These are phyloP conservation scores for Zymoseptoria tritici DNA, from an alignment of 2,329 filamentous ascomycete genomes.

Conservation along the genomic window DNA sequence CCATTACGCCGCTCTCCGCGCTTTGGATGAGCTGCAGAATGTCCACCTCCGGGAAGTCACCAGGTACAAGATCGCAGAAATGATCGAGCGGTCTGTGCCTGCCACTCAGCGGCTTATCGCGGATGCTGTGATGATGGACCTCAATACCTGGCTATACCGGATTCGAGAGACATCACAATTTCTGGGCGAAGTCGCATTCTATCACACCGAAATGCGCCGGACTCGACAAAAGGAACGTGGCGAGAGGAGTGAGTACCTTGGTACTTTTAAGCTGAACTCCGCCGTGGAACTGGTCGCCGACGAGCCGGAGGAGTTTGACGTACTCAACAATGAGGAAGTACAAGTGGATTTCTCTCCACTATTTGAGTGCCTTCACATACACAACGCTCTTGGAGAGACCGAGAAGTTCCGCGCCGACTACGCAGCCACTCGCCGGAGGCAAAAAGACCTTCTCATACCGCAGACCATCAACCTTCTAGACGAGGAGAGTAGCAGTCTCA, in stretches of 20 bases:
- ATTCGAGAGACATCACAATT: constrained; percentile 96
- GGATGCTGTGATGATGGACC: constrained; percentile 90
- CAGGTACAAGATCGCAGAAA: constrained; percentile 87
- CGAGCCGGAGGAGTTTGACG: constrained; percentile 90
- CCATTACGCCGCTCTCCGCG: constrained; percentile 89
- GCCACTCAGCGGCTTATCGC: constrained; percentile 88
- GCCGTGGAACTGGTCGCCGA: constrained; percentile 93
- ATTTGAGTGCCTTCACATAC: constrained; percentile 92
- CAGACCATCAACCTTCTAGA: constrained; percentile 66
- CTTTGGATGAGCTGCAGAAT: constrained; percentile 90
- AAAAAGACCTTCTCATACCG: constrained; percentile 85
- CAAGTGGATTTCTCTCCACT: constrained; percentile 91
- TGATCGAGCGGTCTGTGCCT: constrained; percentile 93
- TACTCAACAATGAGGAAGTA: constrained; percentile 89
- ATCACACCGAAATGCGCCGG: constrained; percentile 83
- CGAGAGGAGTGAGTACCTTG: constrained; percentile 66
- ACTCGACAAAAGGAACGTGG: constrained; percentile 75
- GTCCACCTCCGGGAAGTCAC: constrained; percentile 92
- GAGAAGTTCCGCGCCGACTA: constrained; percentile 90
- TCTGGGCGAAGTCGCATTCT: constrained; percentile 90
- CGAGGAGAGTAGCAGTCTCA: constrained; percentile 79
- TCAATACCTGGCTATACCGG: constrained; percentile 93
- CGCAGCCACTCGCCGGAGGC: constrained; percentile 77
- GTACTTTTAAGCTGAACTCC: constrained; percentile 86
- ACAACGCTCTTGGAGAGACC: constrained; percentile 84